phyloP scores from a whole-genome alignment of 495 filamentous ascomycete species.

The Podospora bellae-mahoneyi region DNA sequence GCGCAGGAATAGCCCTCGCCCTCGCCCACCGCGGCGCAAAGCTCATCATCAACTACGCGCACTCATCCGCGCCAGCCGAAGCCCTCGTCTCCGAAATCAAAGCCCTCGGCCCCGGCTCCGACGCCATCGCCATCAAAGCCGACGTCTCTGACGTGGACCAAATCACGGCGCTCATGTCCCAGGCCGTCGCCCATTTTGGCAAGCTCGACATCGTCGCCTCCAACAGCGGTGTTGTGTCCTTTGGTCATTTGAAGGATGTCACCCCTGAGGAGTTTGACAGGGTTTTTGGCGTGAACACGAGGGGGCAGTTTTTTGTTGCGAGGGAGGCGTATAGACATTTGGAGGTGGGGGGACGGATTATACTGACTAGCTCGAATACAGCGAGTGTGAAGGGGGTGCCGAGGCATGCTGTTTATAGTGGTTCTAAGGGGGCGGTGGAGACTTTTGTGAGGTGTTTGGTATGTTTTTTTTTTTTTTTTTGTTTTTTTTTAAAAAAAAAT shows the following conservation, averaged over 20 bases:
- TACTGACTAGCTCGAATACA: conserved; percentile 63
- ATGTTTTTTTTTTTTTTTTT: too few relatives aligned
- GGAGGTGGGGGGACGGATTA: conserved; percentile 57
- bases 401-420: conserved; percentile 58
- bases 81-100: conserved; percentile 61
- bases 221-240: conserved; percentile 64
- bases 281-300: conserved; percentile 73
- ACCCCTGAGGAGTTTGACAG: conserved; percentile 73
- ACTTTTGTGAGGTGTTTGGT: conserved; percentile 32
- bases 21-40: conserved; percentile 70
- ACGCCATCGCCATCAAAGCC: conserved; percentile 67
- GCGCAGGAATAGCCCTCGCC: conserved; percentile 72
- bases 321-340: conserved; percentile 64
- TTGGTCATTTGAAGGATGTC: conserved; percentile 63
- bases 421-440: conserved; percentile 36
- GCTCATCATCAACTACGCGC: conserved; percentile 75
- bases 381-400: conserved; percentile 60
- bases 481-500: too few relatives aligned
- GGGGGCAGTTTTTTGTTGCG: conserved; percentile 79
- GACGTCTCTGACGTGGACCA: conserved; percentile 67
- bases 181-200: conserved; percentile 59
- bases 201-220: conserved; percentile 69
- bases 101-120: conserved; percentile 41
- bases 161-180: conserved; percentile 45
- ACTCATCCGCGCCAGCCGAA: conserved; percentile 57